Conservation (phyloP, 75 land plant species). For the Selaginella moellendorffii region DNA sequence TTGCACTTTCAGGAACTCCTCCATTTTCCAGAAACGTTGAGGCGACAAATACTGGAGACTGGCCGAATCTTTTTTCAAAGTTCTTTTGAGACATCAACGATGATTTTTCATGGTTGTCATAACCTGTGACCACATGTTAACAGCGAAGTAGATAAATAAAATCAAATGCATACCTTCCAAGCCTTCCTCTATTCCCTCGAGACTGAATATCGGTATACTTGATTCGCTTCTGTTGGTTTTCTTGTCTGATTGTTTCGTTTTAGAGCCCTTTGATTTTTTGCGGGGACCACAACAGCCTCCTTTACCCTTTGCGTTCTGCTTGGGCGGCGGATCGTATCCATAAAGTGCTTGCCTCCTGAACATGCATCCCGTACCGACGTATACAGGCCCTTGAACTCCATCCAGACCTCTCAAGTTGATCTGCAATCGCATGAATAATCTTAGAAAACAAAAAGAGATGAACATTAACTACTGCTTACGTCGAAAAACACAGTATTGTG, state of each 20-base stretch:
- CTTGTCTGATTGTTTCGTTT: not conserved
- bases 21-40: slow-evolving; percentile 45
- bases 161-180: slow-evolving; percentile 14
- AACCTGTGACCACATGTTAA: slow-evolving; percentile 18
- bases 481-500: slow-evolving; percentile 79
- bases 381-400: slow-evolving; percentile 62
- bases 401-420: slow-evolving; percentile 64
- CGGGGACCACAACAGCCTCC: slow-evolving; percentile 4
- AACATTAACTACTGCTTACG: too few species aligned
- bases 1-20: slow-evolving; percentile 30
- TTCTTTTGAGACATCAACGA: slow-evolving; percentile 35
- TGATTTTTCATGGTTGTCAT: slow-evolving; percentile 35
- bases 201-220: not conserved
- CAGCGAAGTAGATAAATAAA: not conserved
- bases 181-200: slow-evolving; percentile 9
- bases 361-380: slow-evolving; percentile 48
- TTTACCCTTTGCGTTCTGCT: not conserved
- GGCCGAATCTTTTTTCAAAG: slow-evolving; percentile 58
- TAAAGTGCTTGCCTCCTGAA: slow-evolving; percentile 45
- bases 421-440: slow-evolving; percentile 17
- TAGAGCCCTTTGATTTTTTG: not conserved
- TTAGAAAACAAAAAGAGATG: not conserved
- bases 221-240: slow-evolving; percentile 12
- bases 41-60: slow-evolving; percentile 45
- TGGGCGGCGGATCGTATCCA: slow-evolving; percentile 36